These are phyloP conservation scores for Colletotrichum eleusines DNA, from an alignment of 2,329 filamentous ascomycete species.

Conservation along the genomic window DNA sequence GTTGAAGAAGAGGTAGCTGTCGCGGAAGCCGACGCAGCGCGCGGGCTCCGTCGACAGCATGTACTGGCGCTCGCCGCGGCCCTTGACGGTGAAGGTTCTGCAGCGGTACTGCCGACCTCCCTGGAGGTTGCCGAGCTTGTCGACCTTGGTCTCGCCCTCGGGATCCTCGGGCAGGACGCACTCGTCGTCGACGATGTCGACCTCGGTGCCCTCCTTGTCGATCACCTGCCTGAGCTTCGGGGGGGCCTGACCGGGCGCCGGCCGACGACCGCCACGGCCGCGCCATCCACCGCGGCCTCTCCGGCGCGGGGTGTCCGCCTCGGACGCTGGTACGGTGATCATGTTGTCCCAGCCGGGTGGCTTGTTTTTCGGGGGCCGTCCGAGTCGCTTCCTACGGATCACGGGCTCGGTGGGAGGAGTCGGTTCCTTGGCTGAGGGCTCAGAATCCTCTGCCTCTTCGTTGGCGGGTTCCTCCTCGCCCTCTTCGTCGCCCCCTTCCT, in stretches of 20 bases:
- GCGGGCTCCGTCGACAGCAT: conserved; percentile 99
- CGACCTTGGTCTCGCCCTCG: conserved; percentile 93
- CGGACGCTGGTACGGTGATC: conserved; percentile 66
- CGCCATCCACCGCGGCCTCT: conserved; percentile 79
- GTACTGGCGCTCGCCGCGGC: conserved; percentile 87
- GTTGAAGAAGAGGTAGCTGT: conserved; percentile 99
- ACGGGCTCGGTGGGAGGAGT: conserved; percentile 68
- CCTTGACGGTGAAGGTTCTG: conserved; percentile 91
- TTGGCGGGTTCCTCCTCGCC: conserved; percentile 63
- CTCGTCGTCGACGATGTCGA: conserved; percentile 92
- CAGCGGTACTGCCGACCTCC: conserved; percentile 94
- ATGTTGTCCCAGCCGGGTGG: conserved; percentile 82
- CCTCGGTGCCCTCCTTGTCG: conserved; percentile 92
- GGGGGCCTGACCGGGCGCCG: conserved; percentile 76
- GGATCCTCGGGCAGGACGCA: conserved; percentile 87
- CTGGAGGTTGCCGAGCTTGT: conserved; percentile 85
- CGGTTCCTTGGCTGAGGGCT: conserved; percentile 61
- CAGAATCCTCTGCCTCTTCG: conserved; percentile 56
- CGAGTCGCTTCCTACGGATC: conserved; percentile 82
- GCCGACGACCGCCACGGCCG: conserved; percentile 73
- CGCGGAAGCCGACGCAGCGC: conserved; percentile 94
- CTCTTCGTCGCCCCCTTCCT: conserved; percentile 64
- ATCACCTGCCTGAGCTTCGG: conserved; percentile 87
- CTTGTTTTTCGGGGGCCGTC: conserved; percentile 86
- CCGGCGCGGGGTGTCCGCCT: conserved; percentile 70